A percentile compares a stretch with the other conserved stretches of the same genome.
Evolutionary conservation across 2,329 filamentous ascomycete species (phyloP).

Genomic region (Xenoacremonium recifei): DNA sequence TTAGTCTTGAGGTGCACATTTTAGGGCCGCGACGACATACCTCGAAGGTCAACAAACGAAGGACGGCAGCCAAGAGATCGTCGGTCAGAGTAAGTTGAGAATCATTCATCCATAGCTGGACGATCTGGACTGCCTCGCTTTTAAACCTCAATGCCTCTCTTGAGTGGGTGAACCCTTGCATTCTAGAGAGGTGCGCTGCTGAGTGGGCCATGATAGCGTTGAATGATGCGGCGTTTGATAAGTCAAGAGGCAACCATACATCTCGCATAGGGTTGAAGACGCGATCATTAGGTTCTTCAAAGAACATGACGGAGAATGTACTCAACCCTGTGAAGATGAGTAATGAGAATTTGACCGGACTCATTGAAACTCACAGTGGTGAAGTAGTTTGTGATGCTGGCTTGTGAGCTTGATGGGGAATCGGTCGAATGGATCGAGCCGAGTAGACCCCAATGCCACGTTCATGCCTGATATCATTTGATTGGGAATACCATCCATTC

Average conservation of each 20-base stretch:
- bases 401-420: background rate
- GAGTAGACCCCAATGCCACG: background rate
- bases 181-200: conserved; percentile 35
- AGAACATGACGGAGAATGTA: conserved; percentile 32
- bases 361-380: background rate
- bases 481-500: background rate
- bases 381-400: background rate
- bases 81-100: conserved; percentile 29
- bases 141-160: conserved; percentile 31
- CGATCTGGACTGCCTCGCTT: conserved; percentile 33
- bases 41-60: background rate
- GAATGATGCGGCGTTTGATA: conserved; percentile 40
- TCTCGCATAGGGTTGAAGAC: conserved; percentile 38
- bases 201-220: conserved; percentile 41
- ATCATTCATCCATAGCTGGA: conserved; percentile 32
- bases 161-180: conserved; percentile 27
- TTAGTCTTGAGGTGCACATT: background rate
- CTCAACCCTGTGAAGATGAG: background rate
- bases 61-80: conserved; percentile 16
- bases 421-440: background rate
- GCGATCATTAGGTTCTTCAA: conserved; percentile 22
- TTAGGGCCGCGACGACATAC: background rate
- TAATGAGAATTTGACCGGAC: background rate
- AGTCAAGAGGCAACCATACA: conserved; percentile 38
- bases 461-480: background rate